These are phyloP conservation scores for Paraurostyla sp. DNA, from an alignment of 73 alveolate species.

Conservation along the genomic window DNA sequence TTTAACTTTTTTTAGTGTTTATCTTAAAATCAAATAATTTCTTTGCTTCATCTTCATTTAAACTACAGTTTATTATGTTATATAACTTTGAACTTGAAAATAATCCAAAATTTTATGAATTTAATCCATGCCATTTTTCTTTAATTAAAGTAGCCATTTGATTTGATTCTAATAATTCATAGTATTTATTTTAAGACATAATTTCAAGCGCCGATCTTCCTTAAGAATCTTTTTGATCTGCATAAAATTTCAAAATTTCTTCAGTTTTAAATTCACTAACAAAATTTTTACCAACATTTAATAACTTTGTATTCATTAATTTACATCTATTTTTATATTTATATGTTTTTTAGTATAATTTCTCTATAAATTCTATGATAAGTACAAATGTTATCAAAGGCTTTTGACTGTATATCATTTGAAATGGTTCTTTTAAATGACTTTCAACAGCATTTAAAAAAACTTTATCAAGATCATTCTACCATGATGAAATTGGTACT, in stretches of 20 bases:
- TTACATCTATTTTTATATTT: conserved; percentile 30
- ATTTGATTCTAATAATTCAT: conserved; percentile 60
- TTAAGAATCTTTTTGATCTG: conserved; percentile 56
- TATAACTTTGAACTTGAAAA: conserved; percentile 33
- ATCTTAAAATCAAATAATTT: background rate
- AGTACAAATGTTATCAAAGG: conserved; percentile 40
- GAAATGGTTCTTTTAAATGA: conserved; percentile 61
- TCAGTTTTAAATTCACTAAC: conserved; percentile 60
- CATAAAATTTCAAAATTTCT: conserved; percentile 36
- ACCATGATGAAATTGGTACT: conserved; percentile 60
- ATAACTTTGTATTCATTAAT: background rate
- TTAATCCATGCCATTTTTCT: conserved; percentile 71
- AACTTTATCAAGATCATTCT: background rate
- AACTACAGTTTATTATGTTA: conserved; percentile 1
- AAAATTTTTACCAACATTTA: conserved; percentile 33
- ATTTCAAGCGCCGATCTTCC: conserved; percentile 71
- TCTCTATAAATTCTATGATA: conserved; percentile 43
- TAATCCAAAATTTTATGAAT: conserved; percentile 62
- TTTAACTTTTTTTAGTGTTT: no score
- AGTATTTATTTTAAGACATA: conserved; percentile 54
- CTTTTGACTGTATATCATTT: conserved; percentile 41
- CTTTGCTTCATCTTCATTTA: conserved; percentile 43
- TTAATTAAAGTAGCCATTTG: conserved; percentile 67
- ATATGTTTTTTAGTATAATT: conserved; percentile 3
- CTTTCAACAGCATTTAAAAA: conserved; percentile 15